Conservation (phyloP, 345 rosid species). For the Gossypium mustelinum region DNA sequence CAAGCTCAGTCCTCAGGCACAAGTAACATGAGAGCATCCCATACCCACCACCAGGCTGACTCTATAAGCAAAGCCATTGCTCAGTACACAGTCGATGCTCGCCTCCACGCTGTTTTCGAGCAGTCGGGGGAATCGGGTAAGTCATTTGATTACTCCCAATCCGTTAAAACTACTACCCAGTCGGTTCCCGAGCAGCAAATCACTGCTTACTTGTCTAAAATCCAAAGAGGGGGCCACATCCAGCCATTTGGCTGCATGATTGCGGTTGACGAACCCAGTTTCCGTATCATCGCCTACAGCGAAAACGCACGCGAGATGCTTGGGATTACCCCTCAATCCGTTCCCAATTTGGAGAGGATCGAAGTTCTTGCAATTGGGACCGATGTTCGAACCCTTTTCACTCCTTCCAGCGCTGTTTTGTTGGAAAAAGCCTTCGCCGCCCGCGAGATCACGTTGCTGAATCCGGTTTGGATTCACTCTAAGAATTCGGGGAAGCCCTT, state of each 20-base stretch:
- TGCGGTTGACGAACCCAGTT: constrained; percentile 68
- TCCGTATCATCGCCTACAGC: constrained; percentile 67
- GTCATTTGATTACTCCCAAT: constrained; percentile 81
- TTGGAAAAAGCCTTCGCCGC: constrained; percentile 86
- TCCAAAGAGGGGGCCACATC: constrained; percentile 87
- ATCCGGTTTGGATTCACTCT: constrained; percentile 91
- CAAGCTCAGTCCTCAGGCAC: constrained; percentile 48
- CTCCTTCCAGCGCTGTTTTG: constrained; percentile 46
- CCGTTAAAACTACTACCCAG: constrained; percentile 51
- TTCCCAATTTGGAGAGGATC: constrained; percentile 67
- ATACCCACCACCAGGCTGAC: constrained; percentile 26
- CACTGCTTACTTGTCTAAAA: constrained; percentile 72
- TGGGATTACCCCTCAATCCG: constrained; percentile 77
- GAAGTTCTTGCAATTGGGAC: constrained; percentile 64
- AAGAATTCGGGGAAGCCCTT: constrained; percentile 78
- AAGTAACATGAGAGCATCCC: constrained; percentile 30
- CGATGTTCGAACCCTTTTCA: constrained; percentile 71
- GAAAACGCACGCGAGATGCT: constrained; percentile 88
- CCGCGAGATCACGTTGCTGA: constrained; percentile 78
- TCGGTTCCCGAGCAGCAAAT: constrained; percentile 82
- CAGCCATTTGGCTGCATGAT: constrained; percentile 95
- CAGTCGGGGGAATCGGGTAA: constrained; percentile 84
- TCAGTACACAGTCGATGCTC: constrained; percentile 90
- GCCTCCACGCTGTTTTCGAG: constrained; percentile 89
- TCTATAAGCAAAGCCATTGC: constrained; percentile 85